phyloP scores from a whole-genome alignment of 2,329 filamentous ascomycete species.

The Corniculantispora saksenae region DNA sequence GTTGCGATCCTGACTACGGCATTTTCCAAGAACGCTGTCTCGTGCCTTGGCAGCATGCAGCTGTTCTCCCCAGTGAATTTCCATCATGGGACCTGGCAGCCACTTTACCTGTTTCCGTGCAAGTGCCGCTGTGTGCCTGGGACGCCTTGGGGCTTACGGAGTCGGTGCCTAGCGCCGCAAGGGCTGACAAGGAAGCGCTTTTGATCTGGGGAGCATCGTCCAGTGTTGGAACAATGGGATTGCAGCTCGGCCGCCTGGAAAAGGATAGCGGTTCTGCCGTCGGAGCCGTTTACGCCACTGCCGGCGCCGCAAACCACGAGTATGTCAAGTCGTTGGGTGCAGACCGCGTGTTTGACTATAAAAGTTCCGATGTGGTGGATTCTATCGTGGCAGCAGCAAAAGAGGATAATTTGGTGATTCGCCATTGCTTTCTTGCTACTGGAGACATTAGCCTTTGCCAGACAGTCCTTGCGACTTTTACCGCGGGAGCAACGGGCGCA shows the following conservation, averaged over 20 bases:
- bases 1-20: constrained; percentile 47
- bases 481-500: constrained; percentile 18
- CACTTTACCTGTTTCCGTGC: constrained; percentile 27
- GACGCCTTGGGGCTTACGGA: constrained; percentile 36
- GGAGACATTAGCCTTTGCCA: constrained; percentile 39
- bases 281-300: constrained; percentile 42
- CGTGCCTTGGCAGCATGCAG: constrained; percentile 42
- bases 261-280: constrained; percentile 30
- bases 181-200: constrained; percentile 29
- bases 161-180: background rate
- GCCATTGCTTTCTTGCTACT: constrained; percentile 43
- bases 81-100: constrained; percentile 43
- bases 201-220: constrained; percentile 48
- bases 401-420: constrained; percentile 37
- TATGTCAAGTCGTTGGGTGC: constrained; percentile 39
- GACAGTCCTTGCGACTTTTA: constrained; percentile 38
- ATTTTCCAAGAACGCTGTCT: constrained; percentile 46
- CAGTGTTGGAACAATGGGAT: constrained; percentile 46
- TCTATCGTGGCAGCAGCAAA: constrained; percentile 38
- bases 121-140: constrained; percentile 32
- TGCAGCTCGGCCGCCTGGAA: constrained; percentile 38
- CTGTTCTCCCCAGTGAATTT: constrained; percentile 33
- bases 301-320: constrained; percentile 33
- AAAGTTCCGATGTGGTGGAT: constrained; percentile 30
- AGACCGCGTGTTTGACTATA: constrained; percentile 45